phyloP scores from a whole-genome alignment of 306 rosid species.

The Parietaria judaica region DNA sequence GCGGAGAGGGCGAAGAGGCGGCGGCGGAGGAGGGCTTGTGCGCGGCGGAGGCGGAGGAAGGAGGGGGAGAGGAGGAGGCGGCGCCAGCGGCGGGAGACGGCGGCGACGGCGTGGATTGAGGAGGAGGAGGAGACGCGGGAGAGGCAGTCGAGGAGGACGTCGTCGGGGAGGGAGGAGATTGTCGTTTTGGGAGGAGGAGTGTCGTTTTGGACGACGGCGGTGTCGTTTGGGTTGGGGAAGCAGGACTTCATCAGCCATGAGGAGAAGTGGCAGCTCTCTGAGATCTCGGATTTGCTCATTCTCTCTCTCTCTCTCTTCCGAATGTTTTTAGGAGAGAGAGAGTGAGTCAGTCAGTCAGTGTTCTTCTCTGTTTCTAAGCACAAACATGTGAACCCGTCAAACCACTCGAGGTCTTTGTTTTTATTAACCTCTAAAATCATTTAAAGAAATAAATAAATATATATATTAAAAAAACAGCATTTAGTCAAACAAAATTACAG shows the following conservation, averaged over 20 bases:
- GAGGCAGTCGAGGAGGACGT: constrained; percentile 53
- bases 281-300: constrained; percentile 11
- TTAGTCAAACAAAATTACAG: too few relatives aligned
- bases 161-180: constrained; percentile 58
- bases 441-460: too few relatives aligned
- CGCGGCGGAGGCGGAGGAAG: constrained; percentile 52
- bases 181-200: constrained; percentile 16
- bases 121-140: constrained; percentile 36
- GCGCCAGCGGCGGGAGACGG: constrained; percentile 57
- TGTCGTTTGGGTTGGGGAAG: constrained; percentile 42
- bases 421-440: background rate
- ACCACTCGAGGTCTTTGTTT: background rate
- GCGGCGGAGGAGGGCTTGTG: constrained; percentile 32
- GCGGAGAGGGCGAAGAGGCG: constrained; percentile 38
- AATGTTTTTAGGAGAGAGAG: background rate
- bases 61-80: constrained; percentile 39
- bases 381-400: background rate
- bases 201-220: constrained; percentile 1
- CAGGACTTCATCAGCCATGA: constrained; percentile 72
- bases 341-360: background rate
- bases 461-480: too few relatives aligned
- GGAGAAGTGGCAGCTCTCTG: constrained; percentile 60
- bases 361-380: background rate
- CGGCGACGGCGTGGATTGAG: constrained; percentile 40
- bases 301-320: background rate